Evolutionary conservation across 306 rosid species (phyloP), one percentile per base, ranked within the genome.

Genomic region (Citrullus colocynthis): DNA sequence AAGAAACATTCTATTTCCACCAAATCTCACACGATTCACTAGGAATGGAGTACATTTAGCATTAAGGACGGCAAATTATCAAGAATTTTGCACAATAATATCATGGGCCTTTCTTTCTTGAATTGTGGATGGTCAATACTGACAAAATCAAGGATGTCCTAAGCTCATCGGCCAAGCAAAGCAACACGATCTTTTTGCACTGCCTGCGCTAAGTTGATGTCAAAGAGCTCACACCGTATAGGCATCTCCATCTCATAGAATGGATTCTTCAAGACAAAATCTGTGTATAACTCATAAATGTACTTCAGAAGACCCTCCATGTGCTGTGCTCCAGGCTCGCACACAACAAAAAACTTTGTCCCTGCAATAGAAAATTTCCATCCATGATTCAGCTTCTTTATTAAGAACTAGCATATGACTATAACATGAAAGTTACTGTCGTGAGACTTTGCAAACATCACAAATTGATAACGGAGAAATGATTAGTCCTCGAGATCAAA

Each of bases 171-270:
- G 54, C 92, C 92, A 81, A 95, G 79, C 80, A 90, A 81, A 37
- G 91, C 88, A 77, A 90, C 97, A 70, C 90, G 93, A 37, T 95
- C 98, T 88, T 92, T 95, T 32, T 95, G 97, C 48, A 95, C 83
- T 37, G 93, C 94, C 82, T 86, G 92, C 2, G 90, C 79, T 15
- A 92, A 79, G 88, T 87, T 89, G 78, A 88, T 90, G 48, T 95
- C 98, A 28, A 92, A 95, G 78, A 92, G 97, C 85, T 95, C 98
- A 60, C 97, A 95, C 12, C 97, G 88, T 64, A 90, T 89, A 18
- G 98, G 97, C 98, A 95, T 95, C 91, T 95, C 98, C 95, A 95
- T 89, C 86, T 95, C 97, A 82, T 95, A 95, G 85, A 95, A 92
- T 11, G 97, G 98, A 58, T 92, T 95, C 93, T 95, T 95, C 90